These are phyloP conservation scores for Fragosphaeria purpurea DNA, from an alignment of 2,329 filamentous ascomycete genomes.

Conservation along the genomic window DNA sequence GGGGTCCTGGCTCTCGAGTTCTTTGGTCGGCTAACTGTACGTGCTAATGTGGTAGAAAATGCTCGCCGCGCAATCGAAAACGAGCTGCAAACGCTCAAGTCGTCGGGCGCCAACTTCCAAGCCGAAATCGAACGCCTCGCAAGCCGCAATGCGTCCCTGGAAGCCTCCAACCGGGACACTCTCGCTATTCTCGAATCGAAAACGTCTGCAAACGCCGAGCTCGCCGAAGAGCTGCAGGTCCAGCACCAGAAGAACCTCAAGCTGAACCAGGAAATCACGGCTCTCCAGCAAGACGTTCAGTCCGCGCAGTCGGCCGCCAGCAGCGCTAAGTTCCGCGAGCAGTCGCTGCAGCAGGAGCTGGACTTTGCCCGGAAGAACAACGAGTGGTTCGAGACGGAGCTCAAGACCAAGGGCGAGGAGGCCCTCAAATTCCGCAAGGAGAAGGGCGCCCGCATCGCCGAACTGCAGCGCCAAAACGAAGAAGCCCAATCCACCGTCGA, in stretches of 20 bases:
- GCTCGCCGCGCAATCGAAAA: constrained; percentile 65
- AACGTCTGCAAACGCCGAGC: constrained; percentile 71
- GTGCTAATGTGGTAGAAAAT: constrained; percentile 48
- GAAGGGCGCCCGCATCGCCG: constrained; percentile 79
- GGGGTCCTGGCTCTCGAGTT: too few relatives aligned
- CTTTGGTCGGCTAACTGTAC: too few relatives aligned
- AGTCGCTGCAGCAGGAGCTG: constrained; percentile 81
- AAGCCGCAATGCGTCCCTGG: constrained; percentile 74
- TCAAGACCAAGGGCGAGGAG: constrained; percentile 82
- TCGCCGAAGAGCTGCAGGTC: constrained; percentile 76
- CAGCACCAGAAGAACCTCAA: constrained; percentile 84
- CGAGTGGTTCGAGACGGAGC: constrained; percentile 85
- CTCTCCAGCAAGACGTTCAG: constrained; percentile 76
- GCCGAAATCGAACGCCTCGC: constrained; percentile 68
- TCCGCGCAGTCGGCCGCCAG: constrained; percentile 68
- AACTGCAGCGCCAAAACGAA: constrained; percentile 80
- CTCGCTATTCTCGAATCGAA: constrained; percentile 84
- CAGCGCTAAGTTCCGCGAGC: constrained; percentile 80
- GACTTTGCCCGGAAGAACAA: constrained; percentile 81
- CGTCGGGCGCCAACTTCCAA: constrained; percentile 62
- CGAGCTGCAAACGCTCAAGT: constrained; percentile 69
- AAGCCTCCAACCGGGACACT: constrained; percentile 86
- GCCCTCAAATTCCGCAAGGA: constrained; percentile 88
- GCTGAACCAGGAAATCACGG: constrained; percentile 70
- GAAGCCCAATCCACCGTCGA: constrained; percentile 72